A percentile compares a stretch with the other conserved stretches of the same genome.
Conservation (phyloP, 441 rosid species). For the Croton setiger region DNA sequence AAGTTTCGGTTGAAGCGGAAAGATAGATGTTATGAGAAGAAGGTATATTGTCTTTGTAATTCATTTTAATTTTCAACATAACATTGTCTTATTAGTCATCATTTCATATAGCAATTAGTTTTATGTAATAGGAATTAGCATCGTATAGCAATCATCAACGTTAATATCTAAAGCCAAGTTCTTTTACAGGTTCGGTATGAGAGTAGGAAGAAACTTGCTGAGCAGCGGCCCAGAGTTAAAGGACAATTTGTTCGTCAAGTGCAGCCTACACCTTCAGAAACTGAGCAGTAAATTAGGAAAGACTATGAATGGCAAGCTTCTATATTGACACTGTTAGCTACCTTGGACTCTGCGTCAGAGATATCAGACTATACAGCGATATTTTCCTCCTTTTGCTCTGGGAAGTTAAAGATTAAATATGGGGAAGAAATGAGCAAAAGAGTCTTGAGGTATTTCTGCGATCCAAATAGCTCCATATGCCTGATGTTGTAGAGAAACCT, state of each 20-base stretch:
- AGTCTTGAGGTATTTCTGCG: background rate
- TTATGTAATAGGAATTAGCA: background rate
- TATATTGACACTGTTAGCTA: background rate
- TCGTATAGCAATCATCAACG: no score
- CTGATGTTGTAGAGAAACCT: background rate
- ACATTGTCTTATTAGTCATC: slow-evolving; percentile 4
- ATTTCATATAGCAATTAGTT: background rate
- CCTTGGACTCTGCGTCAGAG: background rate
- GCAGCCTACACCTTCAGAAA: slow-evolving; percentile 28
- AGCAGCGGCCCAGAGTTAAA: slow-evolving; percentile 83
- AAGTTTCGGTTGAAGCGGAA: slow-evolving; percentile 93
- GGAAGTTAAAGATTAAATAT: background rate
- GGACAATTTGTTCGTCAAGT: slow-evolving; percentile 85
- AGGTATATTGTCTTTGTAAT: slow-evolving; percentile 37
- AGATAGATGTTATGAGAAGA: slow-evolving; percentile 87
- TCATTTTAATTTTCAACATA: background rate
- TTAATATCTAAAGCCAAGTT: background rate
- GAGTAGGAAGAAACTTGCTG: slow-evolving; percentile 84
- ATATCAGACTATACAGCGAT: background rate
- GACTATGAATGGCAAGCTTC: background rate
- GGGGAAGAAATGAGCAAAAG: background rate
- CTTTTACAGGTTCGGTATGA: slow-evolving; percentile 72
- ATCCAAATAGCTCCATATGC: background rate
- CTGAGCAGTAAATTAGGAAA: slow-evolving; percentile 12
- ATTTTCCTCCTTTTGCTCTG: background rate